Evolutionary conservation across 352 stramenopile genomes (phyloP), one percentile per base, ranked within the genome.

Genomic region (Globisporangium recalcitrans): DNA sequence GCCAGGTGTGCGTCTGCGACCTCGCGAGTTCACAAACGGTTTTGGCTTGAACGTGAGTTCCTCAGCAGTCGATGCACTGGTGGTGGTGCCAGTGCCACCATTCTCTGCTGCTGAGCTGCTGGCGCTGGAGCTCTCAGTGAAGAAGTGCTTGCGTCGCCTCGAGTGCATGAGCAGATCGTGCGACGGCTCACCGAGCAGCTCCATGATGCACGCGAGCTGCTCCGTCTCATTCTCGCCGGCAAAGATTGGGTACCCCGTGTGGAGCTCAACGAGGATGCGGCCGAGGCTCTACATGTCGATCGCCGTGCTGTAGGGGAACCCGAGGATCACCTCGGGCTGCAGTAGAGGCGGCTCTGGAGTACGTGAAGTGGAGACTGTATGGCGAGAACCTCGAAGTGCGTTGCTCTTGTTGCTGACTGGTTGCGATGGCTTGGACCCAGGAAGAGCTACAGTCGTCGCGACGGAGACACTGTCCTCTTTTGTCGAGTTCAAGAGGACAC

Each of bases 261-360:
- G 68, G 27, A 97, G 55, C 64, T 97, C 90, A 6, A 80, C 85
- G 13, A 96, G 63, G 36, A 97, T 88, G 64, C 88, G 96, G 7
- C 75, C 90, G 46, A 96, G 73, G 72, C 82, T 95, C 90, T 89
- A 97, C 83, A 97, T 95, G 63, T 97, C 90, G 61, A 97, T 95
- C 4, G 74, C 66, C 42, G 64, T 58, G 36, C 63, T 71, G 67
- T 96, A 97, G 3, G 67, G 74, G 9, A 98, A 72, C 3, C 97
- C 97, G 0, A 99, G 73, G 65, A 99, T 95, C 9, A 99, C 96
- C 71, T 99, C 95, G 8, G 97, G n/a, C 87, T 96, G 24, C 97
- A 87, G 75, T 99, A 99, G 72, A 99, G 99, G 4, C 97, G 83
- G 24, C 87, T 98, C 67, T 99, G 97, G 63, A 99, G 80, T 99